Evolutionary conservation across 805 yeast species (phyloP), one percentile per base, ranked within the genome.

Genomic region (Candida hispaniensis): DNA sequence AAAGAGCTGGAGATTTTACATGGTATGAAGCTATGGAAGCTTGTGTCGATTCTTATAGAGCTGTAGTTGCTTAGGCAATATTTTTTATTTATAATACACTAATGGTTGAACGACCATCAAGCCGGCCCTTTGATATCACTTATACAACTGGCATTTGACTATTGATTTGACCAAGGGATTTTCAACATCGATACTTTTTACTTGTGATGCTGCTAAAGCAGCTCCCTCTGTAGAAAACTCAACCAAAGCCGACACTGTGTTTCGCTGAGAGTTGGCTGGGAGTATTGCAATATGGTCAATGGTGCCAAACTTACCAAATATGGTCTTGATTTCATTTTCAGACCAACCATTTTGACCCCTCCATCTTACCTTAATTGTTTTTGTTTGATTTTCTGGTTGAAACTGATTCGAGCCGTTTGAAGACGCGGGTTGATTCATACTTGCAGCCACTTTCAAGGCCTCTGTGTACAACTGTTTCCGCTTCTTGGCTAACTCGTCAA

Each of bases 391-490:
- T 32, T 23, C 7, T 25, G 34, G 17, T 10, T 16, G 35, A 15
- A 9, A 16, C 23, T 2, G 26, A 3, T 12, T 18, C 10, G 21
- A 2, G 7, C 14, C 21, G 18, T 16, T 30, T 15, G 26, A 4
- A 11, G 26, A 7, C 12, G 11, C 29, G 4, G 24, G 20, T 7
- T 14, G 9, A 7, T 12, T 14, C 7, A 11, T 10, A n/a, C 14
- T 21, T 20, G 9, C 14, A 21, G 15, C 20, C 9, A n/a, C 14
- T 10, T 29, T 14, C 24, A 42, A 34, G n/a, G 42, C 44, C 13
- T 36, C 41, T 18, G 12, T 21, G 17, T 34, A 30, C 21, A 44
- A 17, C 22, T 38, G 38, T 24, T 34, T 4, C 42, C 49, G 29
- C 42, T 50, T 38, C 26, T 28, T 38, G 34, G 41, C 38, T 43